Base-by-base conservation (phyloP, 2,329 filamentous ascomycete species). In the Colletotrichum magnum region DNA sequence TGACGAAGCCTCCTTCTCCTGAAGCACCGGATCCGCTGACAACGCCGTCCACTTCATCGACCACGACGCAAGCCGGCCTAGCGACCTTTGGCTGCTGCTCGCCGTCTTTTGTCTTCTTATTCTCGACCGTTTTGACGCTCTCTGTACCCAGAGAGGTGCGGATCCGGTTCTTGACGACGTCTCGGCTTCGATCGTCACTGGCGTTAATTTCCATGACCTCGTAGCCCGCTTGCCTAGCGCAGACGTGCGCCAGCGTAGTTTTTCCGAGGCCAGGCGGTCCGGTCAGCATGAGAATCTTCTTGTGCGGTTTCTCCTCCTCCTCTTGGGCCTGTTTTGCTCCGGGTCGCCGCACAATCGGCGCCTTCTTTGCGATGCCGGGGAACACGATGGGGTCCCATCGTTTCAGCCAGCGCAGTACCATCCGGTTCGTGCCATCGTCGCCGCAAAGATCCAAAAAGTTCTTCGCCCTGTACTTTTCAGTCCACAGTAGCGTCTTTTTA, bases 181-280 rank as follows among this genome's bases (percentile, higher is more conserved):
- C 91, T 36, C 89, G 88, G 76, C 94, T 97, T 75, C 96, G 88
- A 77, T 99, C 97, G 77, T 99, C 96, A 75, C 95, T 98, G 9
- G 97, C 96, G 75, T 99, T 99, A 81, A 99, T 97, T 78, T 99
- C 96, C 77, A 98, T 88, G 1, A 97, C 93, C 76, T 98, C 96
- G 75, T 99, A 99, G 0, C 96, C 96, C 5, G 96, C 96, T 80
- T 99, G 96, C 73, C 87, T 91, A 0, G 97, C 97, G 78, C 96
- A 98, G 0, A 99, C 96, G 80, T 99, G 96, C 2, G 96, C 96
- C 56, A 99, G 80, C 0, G 96, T 99, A 0, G 96, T 99, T 83
- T 99, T 99, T 32, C 96, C 96, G 12, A 99, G 84, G 2, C 96
- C 96, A 0, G 96, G 96, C 0, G 96, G 94, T 0, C 96, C 97